Evolutionary conservation across 305 asterid genomes (phyloP), one percentile per base, ranked within the genome.

Genomic region (Rubia peregrina): DNA sequence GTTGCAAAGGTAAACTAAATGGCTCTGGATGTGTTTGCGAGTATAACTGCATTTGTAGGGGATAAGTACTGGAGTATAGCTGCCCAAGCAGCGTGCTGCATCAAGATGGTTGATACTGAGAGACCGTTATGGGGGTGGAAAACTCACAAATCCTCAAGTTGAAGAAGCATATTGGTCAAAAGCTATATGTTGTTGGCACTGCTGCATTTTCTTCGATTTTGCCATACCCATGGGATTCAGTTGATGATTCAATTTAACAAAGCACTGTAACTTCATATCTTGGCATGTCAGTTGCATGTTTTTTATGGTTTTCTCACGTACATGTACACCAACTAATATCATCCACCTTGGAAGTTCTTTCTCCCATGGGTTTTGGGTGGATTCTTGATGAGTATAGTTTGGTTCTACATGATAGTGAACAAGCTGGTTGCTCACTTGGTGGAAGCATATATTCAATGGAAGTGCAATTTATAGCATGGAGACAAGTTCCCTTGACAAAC

Each of bases 321-420:
- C 68, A 85, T 75, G 80, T 80, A 86, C 78, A 91, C 98, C 11
- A 74, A 82, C 69, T 21, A 86, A 10, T 96, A 91, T 55, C 86
- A 77, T 66, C 96, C 98, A 17, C 99, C 99, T 12, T 87, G 75
- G 5, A 87, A 81, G 22, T 82, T 80, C 78, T 74, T 89, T 59
- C 79, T 91, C 74, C 88, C 91, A 8, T 95, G 98, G 97, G 98
- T 87, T 69, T 70, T 85, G 19, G 99, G 94, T 40, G 99, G 97
- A 6, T 95, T 95, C 73, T 53, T 91, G 22, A 95, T 95, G 98
- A 89, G 98, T 73, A 91, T 94, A 7, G 96, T 91, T 38, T 94
- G 98, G 98, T 94, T 94, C 74, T 94, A 91, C 84, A 85, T 94
- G 91, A 89, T 94, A 57, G 98, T 97, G 5, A 94, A 83, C 22